phyloP scores from a whole-genome alignment of 169 alveolate species.

The Babesia divergens region DNA sequence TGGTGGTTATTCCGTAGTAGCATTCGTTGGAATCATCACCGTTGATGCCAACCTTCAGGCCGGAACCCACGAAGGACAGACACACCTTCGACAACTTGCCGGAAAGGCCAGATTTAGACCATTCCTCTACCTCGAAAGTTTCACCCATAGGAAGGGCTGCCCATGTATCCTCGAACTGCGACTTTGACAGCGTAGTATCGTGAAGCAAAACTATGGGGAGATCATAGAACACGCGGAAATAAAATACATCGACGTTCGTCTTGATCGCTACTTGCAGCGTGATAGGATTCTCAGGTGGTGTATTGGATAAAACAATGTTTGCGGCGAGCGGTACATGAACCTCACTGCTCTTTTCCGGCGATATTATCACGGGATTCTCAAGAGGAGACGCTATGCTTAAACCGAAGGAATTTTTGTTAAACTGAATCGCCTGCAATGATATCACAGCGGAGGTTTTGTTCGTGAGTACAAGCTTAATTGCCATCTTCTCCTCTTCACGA shows the following conservation, averaged over 20 bases:
- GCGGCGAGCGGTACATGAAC: slow-evolving; percentile 51
- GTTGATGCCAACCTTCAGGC: slow-evolving; percentile 19
- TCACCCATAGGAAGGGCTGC: background rate
- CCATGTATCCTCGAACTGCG: slow-evolving; percentile 48
- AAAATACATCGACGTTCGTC: slow-evolving; percentile 58
- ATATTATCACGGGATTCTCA: slow-evolving; percentile 28
- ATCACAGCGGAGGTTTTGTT: slow-evolving; percentile 49
- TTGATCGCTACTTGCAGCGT: slow-evolving; percentile 57
- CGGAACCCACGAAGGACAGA: slow-evolving; percentile 23
- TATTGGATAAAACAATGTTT: slow-evolving; percentile 32
- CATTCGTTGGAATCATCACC: slow-evolving; percentile 3
- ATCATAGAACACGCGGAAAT: slow-evolving; percentile 46
- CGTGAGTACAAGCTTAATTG: slow-evolving; percentile 27
- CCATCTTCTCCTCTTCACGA: slow-evolving; percentile 44
- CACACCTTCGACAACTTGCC: slow-evolving; percentile 3
- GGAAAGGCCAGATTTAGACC: background rate
- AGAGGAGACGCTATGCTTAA: slow-evolving; percentile 46
- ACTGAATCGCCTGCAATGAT: slow-evolving; percentile 56
- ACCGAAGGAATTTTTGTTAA: slow-evolving; percentile 63
- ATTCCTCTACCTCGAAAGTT: background rate
- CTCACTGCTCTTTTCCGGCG: slow-evolving; percentile 50
- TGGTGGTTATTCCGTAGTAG: slow-evolving; percentile 51
- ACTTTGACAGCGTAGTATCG: slow-evolving; percentile 6
- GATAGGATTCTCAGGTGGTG: slow-evolving; percentile 53
- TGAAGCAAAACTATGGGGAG: slow-evolving; percentile 45